These are phyloP conservation scores for Elaeis oleifera DNA, from an alignment of 202 grass and related monocot species.

Conservation along the genomic window DNA sequence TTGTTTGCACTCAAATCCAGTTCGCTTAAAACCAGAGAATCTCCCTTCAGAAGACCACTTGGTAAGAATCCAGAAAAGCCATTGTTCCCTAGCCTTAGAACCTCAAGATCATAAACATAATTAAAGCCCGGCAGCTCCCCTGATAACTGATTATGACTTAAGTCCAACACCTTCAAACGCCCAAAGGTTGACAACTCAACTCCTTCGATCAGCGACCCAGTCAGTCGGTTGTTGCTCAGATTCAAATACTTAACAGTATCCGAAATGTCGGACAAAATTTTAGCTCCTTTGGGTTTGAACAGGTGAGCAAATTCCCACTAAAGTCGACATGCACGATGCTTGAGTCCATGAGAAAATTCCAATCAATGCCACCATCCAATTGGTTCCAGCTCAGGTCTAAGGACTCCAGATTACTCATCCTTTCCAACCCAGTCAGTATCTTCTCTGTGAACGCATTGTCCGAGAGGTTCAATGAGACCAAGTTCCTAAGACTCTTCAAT, in stretches of 20 bases:
- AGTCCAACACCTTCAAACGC: conserved; percentile 85
- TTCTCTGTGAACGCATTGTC: conserved; percentile 70
- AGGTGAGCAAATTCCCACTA: conserved; percentile 71
- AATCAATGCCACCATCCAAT: conserved; percentile 72
- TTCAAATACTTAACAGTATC: conserved; percentile 82
- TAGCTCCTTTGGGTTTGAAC: conserved; percentile 65
- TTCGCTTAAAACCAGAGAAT: conserved; percentile 81
- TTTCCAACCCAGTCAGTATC: conserved; percentile 56
- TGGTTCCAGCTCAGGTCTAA: conserved; percentile 92
- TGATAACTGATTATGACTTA: conserved; percentile 73
- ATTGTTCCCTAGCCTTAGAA: conserved; percentile 77
- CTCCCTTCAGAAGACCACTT: conserved; percentile 84
- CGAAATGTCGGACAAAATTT: conserved; percentile 89
- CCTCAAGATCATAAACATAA: conserved; percentile 98
- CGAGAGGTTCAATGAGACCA: conserved; percentile 74
- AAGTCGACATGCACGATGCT: conserved; percentile 76
- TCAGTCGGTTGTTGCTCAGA: conserved; percentile 77
- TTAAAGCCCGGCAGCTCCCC: conserved; percentile 96
- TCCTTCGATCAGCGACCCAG: conserved; percentile 76
- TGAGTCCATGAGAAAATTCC: conserved; percentile 92
- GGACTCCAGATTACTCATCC: conserved; percentile 56
- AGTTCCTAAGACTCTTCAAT: conserved; percentile 56
- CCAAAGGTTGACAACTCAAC: conserved; percentile 88
- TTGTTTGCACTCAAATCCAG: conserved; percentile 94
- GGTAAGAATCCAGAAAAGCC: conserved; percentile 88